A percentile compares a stretch with the other conserved stretches of the same genome.
Conservation (phyloP, 2,329 filamentous ascomycete genomes). For the Aspergillus uvarum region DNA sequence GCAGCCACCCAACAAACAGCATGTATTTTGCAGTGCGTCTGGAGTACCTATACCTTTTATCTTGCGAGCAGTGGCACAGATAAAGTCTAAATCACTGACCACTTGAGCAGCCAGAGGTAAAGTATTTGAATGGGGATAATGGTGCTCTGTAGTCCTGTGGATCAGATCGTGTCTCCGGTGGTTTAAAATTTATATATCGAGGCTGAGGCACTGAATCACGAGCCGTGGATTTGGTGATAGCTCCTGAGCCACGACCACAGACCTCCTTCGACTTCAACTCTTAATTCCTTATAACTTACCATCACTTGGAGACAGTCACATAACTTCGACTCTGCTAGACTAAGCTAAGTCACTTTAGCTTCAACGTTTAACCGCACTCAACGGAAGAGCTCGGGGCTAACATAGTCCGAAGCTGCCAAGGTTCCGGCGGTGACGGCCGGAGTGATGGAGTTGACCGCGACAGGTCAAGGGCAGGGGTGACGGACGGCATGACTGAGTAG, state of each 20-base stretch:
- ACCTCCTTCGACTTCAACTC: background rate
- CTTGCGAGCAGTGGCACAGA: no score
- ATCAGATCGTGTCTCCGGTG: no score
- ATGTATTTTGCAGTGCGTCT: no score
- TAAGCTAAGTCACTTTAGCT: background rate
- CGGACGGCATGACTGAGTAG: background rate
- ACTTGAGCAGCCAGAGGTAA: no score
- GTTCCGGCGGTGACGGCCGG: background rate
- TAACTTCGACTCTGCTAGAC: background rate
- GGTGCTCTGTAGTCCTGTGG: no score
- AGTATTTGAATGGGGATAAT: no score
- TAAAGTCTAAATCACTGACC: no score
- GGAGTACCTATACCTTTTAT: no score
- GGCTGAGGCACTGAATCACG: background rate
- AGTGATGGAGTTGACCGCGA: background rate
- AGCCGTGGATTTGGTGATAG: no score
- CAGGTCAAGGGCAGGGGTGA: background rate
- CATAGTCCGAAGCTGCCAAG: background rate
- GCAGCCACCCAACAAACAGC: no score
- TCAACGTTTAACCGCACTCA: background rate
- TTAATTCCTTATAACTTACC: background rate
- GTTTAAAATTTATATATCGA: background rate
- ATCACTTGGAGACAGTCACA: background rate
- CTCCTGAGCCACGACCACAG: background rate
- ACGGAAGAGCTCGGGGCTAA: background rate